Evolutionary conservation across 1,284 basidiomycete species (phyloP), one percentile per base, ranked within the genome.

Genomic region (Psilocybe mexicana): DNA sequence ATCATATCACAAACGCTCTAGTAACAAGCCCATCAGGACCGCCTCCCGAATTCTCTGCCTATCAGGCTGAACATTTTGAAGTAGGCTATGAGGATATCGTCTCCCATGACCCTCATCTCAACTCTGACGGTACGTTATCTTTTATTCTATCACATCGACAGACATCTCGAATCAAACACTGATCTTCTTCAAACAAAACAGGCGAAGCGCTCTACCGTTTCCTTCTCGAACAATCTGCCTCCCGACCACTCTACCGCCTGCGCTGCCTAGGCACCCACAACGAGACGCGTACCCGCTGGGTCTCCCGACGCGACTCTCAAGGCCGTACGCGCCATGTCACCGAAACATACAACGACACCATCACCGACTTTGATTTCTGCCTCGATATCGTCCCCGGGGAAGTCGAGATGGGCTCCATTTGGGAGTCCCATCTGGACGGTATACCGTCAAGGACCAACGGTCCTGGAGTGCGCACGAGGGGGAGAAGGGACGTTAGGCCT

Each of bases 121-220:
- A 90, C 63, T 74, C 82, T 51, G 89, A 94, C 62, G 88, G 87
- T 81, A 30, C 24, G 64, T 59, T 33, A 28, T 28, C 18, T 18
- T 18, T 18, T 18, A 18, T 18, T 18, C 18, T 18, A 18, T 18
- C 1, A 18, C 18, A 24, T 44, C 30, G n/a, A 35, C 3, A 26
- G 10, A 12, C n/a, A 30, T 23, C 23, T 36, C 23, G 24, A 38
- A 10, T 24, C 7, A n/a, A 23, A 18, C 26, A 24, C 14, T 26
- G 47, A 33, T 38, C 7, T 42, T 24, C 28, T 40, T 45, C 46
- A 43, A 14, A n/a, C 38, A 11, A 26, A 44, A 7, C 59, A 88
- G 85, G 87, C 50, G 88, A 90, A 70, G 88, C 88, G 0, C 75
- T 90, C 6, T 89, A 88, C 67, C 83, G 87, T 46, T 91, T 91